Evolutionary conservation across 1,284 basidiomycete species (phyloP), one percentile per base, ranked within the genome.

Genomic region (Naganishia sp.): DNA sequence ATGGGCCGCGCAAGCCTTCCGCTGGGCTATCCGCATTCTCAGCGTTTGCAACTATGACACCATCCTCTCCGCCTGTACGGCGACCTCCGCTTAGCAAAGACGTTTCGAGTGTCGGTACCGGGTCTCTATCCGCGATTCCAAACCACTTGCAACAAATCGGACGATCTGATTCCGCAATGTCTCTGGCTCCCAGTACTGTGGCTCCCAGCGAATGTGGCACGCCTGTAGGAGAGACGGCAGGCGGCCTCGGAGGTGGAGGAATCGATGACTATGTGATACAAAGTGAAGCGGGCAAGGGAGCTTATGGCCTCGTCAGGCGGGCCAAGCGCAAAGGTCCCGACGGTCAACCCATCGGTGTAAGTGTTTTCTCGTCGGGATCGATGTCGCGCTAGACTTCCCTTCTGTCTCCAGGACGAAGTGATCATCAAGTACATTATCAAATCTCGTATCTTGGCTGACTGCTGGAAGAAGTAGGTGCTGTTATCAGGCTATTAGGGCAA

Each of bases 371-470:
- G 63, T 49, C 23, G 68, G 87, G 86, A 85, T 88, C 35, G 23
- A 84, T 85, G 21, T 54, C 42, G 15, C 35, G 49, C 39, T n/a
- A 35, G 3, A 46, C 10, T 50, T 6, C 35, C 13, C 13, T 53
- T 10, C 43, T 21, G 23, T 10, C 3, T 21, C 13, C 74, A 84
- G 76, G 81, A 83, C 7, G 81, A 83, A 66, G 81, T 97, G 65
- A 88, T 98, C 71, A 94, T 98, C 82, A 99, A 99, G 77, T 95
- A 97, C 78, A 89, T 99, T 75, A 95, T 98, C 83, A 99, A 99
- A 81, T 94, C 92, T 65, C 90, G 94, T 61, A 99, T 99, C 68
- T 85, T 99, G 56, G 96, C 95, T 23, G 95, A 99, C 81, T 99
- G 94, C 77, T 99, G 96, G 96, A 97, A 97, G 83, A 88, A 90